phyloP scores from a whole-genome alignment of 2,329 filamentous ascomycete genomes.

The Didymella keratinophila region DNA sequence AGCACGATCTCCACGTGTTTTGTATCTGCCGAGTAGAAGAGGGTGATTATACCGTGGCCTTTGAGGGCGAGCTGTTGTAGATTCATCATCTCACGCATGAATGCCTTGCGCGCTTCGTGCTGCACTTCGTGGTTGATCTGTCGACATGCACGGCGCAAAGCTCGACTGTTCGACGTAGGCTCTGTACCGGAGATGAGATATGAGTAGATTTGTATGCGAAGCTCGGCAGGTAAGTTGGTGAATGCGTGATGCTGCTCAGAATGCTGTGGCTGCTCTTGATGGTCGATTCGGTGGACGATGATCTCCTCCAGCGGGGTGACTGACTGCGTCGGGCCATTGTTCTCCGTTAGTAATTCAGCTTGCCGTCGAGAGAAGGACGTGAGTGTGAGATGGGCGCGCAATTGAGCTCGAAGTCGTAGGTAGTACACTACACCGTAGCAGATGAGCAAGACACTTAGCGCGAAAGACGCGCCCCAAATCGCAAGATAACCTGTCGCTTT shows the following conservation, averaged over 20 bases:
- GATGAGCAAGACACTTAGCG: neutral
- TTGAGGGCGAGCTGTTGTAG: neutral
- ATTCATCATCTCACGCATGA: neutral
- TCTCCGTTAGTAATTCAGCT: neutral
- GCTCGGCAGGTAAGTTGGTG: neutral
- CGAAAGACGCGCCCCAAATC: neutral
- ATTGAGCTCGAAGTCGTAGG: neutral
- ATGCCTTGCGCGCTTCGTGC: neutral
- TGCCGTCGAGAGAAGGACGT: neutral
- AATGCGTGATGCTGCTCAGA: neutral
- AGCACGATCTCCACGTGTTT: neutral
- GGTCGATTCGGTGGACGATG: neutral
- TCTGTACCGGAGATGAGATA: neutral
- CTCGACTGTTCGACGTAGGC: neutral
- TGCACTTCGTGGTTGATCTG: neutral
- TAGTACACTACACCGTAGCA: neutral
- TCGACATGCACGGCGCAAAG: neutral
- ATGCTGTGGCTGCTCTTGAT: neutral
- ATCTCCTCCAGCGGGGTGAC: neutral
- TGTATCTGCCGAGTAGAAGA: neutral
- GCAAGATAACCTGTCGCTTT: too few species aligned
- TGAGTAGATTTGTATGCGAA: neutral
- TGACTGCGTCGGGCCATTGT: neutral
- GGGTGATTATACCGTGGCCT: too few species aligned
- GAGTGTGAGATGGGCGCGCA: neutral